Conservation (phyloP, 345 rosid species). For the Murraya koenigii region DNA sequence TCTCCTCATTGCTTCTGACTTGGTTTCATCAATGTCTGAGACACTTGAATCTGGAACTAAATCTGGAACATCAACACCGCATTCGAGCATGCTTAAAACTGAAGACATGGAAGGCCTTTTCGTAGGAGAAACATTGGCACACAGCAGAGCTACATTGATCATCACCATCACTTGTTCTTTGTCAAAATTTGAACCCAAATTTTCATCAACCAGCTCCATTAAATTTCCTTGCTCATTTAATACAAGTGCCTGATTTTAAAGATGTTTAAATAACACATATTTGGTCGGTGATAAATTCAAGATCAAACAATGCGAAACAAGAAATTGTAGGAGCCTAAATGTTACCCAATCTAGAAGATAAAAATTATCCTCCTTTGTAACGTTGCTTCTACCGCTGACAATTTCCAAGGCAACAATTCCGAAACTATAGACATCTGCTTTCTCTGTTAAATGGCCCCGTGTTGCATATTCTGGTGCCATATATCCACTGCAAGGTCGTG, state of each 20-base stretch:
- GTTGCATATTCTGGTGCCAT: slow-evolving; percentile 42
- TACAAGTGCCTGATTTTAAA: slow-evolving; percentile 26
- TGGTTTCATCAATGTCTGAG: not conserved
- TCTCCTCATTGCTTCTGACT: slow-evolving; percentile 18
- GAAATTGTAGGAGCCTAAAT: too few species aligned
- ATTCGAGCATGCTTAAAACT: slow-evolving; percentile 59
- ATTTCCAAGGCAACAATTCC: slow-evolving; percentile 40
- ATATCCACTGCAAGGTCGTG: slow-evolving; percentile 29
- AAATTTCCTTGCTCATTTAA: slow-evolving; percentile 42
- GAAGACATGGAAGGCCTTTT: slow-evolving; percentile 53
- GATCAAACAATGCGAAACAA: too few species aligned
- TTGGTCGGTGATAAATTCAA: too few species aligned
- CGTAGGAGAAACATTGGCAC: slow-evolving; percentile 36
- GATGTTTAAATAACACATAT: too few species aligned
- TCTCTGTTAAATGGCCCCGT: slow-evolving; percentile 31
- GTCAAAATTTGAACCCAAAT: slow-evolving; percentile 39
- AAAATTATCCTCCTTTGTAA: not conserved
- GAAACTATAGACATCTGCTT: slow-evolving; percentile 39
- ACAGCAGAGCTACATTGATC: slow-evolving; percentile 44
- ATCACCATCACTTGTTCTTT: slow-evolving; percentile 38
- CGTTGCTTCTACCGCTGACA: slow-evolving; percentile 28
- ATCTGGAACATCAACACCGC: slow-evolving; percentile 20
- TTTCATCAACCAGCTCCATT: slow-evolving; percentile 39
- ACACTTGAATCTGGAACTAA: slow-evolving; percentile 12
- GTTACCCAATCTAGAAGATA: slow-evolving; percentile 38